phyloP scores from a whole-genome alignment of 2,329 filamentous ascomycete species.

The Madurella fahalii region DNA sequence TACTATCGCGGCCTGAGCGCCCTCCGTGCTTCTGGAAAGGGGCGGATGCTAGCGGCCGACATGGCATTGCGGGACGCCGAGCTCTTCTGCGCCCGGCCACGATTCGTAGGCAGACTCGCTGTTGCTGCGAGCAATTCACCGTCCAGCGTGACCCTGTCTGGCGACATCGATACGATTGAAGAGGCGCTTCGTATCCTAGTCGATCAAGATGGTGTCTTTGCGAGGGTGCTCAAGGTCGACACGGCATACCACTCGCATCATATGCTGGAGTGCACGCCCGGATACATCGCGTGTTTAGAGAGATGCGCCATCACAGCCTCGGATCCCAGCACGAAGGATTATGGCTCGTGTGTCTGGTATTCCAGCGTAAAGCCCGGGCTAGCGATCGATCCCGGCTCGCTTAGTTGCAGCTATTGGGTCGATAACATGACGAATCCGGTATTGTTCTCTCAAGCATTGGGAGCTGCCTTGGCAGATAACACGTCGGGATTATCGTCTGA shows the following conservation, averaged over 20 bases:
- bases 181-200: conserved; percentile 10
- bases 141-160: conserved; percentile 35
- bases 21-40: not conserved
- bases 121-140: conserved; percentile 36
- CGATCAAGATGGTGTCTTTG: conserved; percentile 13
- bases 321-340: not conserved
- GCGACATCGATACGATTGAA: conserved; percentile 25
- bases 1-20: conserved; percentile 42
- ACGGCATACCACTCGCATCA: conserved; percentile 31
- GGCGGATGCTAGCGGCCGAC: conserved; percentile 45
- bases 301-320: not conserved
- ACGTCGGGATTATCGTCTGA: not conserved
- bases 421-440: not conserved
- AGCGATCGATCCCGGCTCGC: too few relatives aligned
- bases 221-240: conserved; percentile 23
- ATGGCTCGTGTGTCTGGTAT: conserved; percentile 15
- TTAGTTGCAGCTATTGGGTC: not conserved
- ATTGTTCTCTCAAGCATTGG: not conserved
- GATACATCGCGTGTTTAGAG: conserved; percentile 17
- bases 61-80: conserved; percentile 35
- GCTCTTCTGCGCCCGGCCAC: conserved; percentile 13
- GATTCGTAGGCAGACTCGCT: conserved; percentile 28
- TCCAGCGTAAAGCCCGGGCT: not conserved
- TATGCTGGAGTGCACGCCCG: conserved; percentile 23
- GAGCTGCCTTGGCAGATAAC: not conserved